phyloP scores from a whole-genome alignment of 352 stramenopile species.

The Globisporangium canariense region DNA sequence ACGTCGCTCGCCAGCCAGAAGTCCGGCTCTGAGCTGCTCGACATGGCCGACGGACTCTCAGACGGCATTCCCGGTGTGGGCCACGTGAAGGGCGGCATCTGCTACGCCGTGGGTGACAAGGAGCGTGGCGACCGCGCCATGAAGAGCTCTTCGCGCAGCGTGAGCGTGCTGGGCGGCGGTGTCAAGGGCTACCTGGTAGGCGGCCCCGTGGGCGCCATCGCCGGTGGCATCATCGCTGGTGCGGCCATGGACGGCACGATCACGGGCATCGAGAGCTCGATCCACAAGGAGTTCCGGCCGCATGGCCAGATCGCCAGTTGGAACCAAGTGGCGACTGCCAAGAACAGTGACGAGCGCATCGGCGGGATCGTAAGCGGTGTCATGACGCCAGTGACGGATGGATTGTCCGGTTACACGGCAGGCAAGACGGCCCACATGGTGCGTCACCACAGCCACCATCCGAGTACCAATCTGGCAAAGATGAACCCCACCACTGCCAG shows the following conservation, averaged over 20 bases:
- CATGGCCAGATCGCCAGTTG: slow-evolving; percentile 16
- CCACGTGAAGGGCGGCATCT: slow-evolving; percentile 15
- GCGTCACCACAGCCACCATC: background rate
- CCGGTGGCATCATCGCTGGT: slow-evolving; percentile 6
- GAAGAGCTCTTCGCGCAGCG: slow-evolving; percentile 11
- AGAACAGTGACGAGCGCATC: slow-evolving; percentile 10
- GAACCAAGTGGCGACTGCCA: slow-evolving; percentile 6
- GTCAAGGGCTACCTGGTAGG: slow-evolving; percentile 10
- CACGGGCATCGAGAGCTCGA: slow-evolving; percentile 13
- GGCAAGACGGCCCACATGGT: slow-evolving; percentile 5
- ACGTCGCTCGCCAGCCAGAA: background rate
- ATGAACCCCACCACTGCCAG: background rate
- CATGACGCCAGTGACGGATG: slow-evolving; percentile 7
- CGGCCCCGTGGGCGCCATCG: slow-evolving; percentile 11
- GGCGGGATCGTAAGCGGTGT: slow-evolving; percentile 8
- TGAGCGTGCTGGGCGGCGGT: slow-evolving; percentile 8
- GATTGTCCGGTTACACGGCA: background rate
- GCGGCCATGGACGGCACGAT: slow-evolving; percentile 17
- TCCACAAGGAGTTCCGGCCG: slow-evolving; percentile 14
- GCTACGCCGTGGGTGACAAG: background rate
- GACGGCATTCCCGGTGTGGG: slow-evolving; percentile 15
- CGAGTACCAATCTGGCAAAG: background rate
- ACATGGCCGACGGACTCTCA: slow-evolving; percentile 7
- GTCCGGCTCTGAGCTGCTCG: background rate
- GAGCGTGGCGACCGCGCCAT: slow-evolving; percentile 11